phyloP scores from a whole-genome alignment of 1,284 basidiomycete genomes.

The Cutaneotrichosporon cavernicola region DNA sequence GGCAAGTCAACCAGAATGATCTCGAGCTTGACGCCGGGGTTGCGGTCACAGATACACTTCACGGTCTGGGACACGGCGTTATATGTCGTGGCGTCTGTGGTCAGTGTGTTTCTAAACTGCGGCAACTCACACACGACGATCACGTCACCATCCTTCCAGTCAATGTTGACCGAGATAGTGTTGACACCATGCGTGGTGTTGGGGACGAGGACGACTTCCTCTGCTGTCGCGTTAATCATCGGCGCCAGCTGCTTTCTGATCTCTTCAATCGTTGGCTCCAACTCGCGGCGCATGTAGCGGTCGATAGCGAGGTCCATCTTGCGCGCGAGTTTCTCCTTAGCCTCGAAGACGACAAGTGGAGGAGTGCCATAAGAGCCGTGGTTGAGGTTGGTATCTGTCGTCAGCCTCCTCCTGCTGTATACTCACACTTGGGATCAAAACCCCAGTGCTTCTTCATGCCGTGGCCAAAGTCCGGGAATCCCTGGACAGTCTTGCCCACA shows the following conservation, averaged over 20 bases:
- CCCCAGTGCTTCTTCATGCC: slow-evolving; percentile 61
- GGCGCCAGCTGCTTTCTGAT: slow-evolving; percentile 61
- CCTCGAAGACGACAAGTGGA: slow-evolving; percentile 62
- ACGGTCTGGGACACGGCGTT: slow-evolving; percentile 61
- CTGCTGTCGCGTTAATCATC: slow-evolving; percentile 60
- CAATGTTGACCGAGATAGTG: slow-evolving; percentile 65
- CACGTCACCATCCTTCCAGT: slow-evolving; percentile 59
- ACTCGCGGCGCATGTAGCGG: slow-evolving; percentile 60
- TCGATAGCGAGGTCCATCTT: slow-evolving; percentile 65
- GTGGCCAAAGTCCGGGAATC: slow-evolving; percentile 59
- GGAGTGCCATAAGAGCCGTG: slow-evolving; percentile 69
- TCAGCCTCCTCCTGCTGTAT: slow-evolving; percentile 6
- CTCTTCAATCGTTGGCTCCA: slow-evolving; percentile 53
- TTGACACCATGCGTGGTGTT: slow-evolving; percentile 69
- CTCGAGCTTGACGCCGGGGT: slow-evolving; percentile 60
- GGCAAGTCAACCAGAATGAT: slow-evolving; percentile 65
- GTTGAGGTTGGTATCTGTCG: slow-evolving; percentile 62
- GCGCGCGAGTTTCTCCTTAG: slow-evolving; percentile 56
- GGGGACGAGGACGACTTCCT: slow-evolving; percentile 66
- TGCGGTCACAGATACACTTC: slow-evolving; percentile 63
- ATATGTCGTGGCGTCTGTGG: slow-evolving; percentile 59
- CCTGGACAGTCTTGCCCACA: slow-evolving; percentile 30
- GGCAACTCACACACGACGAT: slow-evolving; percentile 57
- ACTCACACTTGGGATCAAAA: slow-evolving; percentile 56
- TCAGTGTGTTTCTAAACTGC: too few relatives aligned